phyloP scores from a whole-genome alignment of 805 yeast genomes.

The Millerozyma acaciae region DNA sequence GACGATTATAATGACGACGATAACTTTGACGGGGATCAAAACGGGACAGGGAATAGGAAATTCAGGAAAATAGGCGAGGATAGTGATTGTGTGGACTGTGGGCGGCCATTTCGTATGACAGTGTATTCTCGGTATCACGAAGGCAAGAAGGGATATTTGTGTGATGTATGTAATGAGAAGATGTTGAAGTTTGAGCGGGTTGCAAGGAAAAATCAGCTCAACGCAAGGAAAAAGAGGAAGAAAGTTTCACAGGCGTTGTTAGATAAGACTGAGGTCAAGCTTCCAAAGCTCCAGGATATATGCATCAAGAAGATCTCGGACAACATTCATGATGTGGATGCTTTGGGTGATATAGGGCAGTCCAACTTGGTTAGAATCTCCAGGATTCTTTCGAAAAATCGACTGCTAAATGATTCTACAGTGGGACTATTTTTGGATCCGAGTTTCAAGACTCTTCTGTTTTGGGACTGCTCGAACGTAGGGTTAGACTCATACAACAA shows the following conservation, averaged over 20 bases:
- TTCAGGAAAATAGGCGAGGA: conserved; percentile 45
- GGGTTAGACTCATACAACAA: conserved; percentile 59
- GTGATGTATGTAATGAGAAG: conserved; percentile 55
- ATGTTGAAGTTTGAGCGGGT: conserved; percentile 40
- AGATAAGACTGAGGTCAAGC: conserved; percentile 58
- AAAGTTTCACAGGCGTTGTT: conserved; percentile 80
- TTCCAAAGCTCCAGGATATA: conserved; percentile 76
- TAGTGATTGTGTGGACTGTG: conserved; percentile 64
- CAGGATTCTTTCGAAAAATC: conserved; percentile 72
- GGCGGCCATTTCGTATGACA: conserved; percentile 51
- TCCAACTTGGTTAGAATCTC: conserved; percentile 68
- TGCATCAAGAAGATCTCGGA: conserved; percentile 67
- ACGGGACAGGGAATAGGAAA: conserved; percentile 9
- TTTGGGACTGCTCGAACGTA: conserved; percentile 91
- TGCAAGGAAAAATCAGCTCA: conserved; percentile 50
- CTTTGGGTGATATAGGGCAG: conserved; percentile 81
- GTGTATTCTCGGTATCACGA: conserved; percentile 60
- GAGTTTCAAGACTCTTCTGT: conserved; percentile 52
- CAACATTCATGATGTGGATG: conserved; percentile 71
- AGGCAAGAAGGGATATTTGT: conserved; percentile 58
- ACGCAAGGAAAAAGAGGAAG: conserved; percentile 71
- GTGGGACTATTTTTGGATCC: conserved; percentile 69
- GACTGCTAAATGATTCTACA: conserved; percentile 73
- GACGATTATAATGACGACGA: conserved; percentile 20
- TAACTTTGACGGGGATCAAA: conserved; percentile 24